Conservation (phyloP, 805 yeast genomes). For the Wickerhamiella kazuoi region DNA sequence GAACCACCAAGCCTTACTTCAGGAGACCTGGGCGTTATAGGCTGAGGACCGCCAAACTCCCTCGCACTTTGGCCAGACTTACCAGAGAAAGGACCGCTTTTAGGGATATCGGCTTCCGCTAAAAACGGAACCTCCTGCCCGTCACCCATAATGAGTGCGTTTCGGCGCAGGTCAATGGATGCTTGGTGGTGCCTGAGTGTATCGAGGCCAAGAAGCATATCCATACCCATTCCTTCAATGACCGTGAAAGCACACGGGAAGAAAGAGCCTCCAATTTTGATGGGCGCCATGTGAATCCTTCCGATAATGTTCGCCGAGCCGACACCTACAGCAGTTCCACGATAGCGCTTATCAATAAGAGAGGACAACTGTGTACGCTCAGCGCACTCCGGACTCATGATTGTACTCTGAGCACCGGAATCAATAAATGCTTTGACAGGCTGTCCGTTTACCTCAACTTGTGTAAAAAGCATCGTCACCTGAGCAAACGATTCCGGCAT, state of each 20-base stretch:
- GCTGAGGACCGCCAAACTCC: not conserved
- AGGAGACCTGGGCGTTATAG: too few relatives aligned
- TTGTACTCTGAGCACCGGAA: constrained; percentile 86
- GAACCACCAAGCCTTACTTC: too few relatives aligned
- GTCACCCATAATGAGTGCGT: constrained; percentile 52
- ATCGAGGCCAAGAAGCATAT: constrained; percentile 72
- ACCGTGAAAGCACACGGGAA: constrained; percentile 57
- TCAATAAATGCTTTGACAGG: constrained; percentile 87
- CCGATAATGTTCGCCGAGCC: constrained; percentile 70
- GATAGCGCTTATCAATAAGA: constrained; percentile 60
- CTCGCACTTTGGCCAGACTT: constrained; percentile 7
- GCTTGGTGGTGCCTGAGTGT: constrained; percentile 82
- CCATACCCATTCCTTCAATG: constrained; percentile 37
- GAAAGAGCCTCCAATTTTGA: constrained; percentile 49
- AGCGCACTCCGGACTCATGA: constrained; percentile 61
- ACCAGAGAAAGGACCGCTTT: constrained; percentile 16
- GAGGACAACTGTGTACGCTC: constrained; percentile 50
- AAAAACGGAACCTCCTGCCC: constrained; percentile 51
- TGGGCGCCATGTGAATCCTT: constrained; percentile 72
- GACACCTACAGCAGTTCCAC: constrained; percentile 79
- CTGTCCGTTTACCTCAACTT: constrained; percentile 59
- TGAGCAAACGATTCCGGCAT: constrained; percentile 79
- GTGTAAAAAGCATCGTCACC: constrained; percentile 70
- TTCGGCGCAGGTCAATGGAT: constrained; percentile 49
- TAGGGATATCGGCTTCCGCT: constrained; percentile 52